phyloP scores from a whole-genome alignment of 2,329 filamentous ascomycete species.

The Aspergillus piperis region DNA sequence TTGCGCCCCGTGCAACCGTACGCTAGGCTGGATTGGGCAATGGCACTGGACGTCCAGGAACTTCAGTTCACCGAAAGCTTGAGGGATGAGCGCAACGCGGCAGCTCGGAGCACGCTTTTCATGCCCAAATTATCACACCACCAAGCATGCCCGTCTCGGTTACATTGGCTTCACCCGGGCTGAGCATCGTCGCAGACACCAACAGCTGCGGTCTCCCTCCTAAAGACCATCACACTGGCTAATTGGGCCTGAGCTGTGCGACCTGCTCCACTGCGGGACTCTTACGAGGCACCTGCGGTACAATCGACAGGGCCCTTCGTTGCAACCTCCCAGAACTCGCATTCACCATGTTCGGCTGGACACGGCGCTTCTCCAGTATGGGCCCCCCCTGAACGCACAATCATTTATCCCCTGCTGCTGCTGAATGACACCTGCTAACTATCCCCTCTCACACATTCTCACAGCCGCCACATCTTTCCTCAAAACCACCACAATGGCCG shows the following conservation, averaged over 20 bases:
- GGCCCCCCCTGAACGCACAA: background rate
- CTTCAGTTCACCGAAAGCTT: background rate
- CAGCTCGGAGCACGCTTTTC: slow-evolving; percentile 21
- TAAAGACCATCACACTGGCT: background rate
- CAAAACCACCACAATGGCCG: slow-evolving; percentile 15
- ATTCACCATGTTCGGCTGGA: slow-evolving; percentile 34
- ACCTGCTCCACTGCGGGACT: slow-evolving; percentile 19
- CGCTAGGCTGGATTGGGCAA: background rate
- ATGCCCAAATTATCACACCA: background rate
- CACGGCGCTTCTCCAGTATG: slow-evolving; percentile 33
- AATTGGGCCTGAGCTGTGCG: background rate
- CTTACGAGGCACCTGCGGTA: background rate
- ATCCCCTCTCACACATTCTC: background rate
- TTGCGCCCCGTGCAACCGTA: background rate
- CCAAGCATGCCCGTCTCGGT: background rate
- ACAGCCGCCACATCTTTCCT: slow-evolving; percentile 29
- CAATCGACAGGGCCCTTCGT: slow-evolving; percentile 2
- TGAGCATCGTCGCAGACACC: background rate
- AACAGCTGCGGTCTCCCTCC: background rate
- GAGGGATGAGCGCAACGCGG: slow-evolving; percentile 26
- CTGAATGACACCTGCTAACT: slow-evolving; percentile 15
- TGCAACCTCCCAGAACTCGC: slow-evolving; percentile 12
- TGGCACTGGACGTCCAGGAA: background rate
- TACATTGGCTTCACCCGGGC: background rate
- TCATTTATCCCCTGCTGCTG: background rate